Evolutionary conservation across 2,329 filamentous ascomycete genomes (phyloP).

Genomic region (Apiospora hydei): DNA sequence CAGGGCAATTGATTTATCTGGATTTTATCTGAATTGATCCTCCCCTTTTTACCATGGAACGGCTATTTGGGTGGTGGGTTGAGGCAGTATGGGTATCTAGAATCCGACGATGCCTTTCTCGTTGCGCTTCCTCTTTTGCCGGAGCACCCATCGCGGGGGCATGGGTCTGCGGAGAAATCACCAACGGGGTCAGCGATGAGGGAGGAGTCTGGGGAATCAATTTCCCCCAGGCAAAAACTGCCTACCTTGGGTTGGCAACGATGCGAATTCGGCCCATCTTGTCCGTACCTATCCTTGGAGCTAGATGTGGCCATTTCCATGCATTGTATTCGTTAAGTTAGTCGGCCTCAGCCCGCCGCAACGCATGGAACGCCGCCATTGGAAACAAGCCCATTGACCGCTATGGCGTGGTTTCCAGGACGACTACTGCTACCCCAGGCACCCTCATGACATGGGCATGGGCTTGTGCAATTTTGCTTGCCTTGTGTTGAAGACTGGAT

Average conservation of each 20-base stretch:
- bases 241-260: neutral
- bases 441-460: neutral
- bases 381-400: neutral
- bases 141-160: neutral
- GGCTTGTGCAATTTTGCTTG: neutral
- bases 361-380: neutral
- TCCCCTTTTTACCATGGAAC: neutral
- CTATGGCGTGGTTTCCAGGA: constrained; percentile 10
- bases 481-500: neutral
- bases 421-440: neutral
- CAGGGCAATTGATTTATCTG: neutral
- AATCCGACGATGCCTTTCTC: neutral
- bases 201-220: constrained; percentile 7
- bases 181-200: neutral
- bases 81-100: neutral
- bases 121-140: neutral
- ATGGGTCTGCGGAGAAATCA: neutral
- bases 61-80: neutral
- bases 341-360: neutral
- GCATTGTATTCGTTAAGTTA: neutral
- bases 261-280: neutral
- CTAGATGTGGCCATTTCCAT: neutral
- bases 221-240: neutral
- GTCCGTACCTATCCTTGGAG: neutral
- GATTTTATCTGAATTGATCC: neutral